Evolutionary conservation across 345 rosid species (phyloP).

Genomic region (Capsella bursapastoris): DNA sequence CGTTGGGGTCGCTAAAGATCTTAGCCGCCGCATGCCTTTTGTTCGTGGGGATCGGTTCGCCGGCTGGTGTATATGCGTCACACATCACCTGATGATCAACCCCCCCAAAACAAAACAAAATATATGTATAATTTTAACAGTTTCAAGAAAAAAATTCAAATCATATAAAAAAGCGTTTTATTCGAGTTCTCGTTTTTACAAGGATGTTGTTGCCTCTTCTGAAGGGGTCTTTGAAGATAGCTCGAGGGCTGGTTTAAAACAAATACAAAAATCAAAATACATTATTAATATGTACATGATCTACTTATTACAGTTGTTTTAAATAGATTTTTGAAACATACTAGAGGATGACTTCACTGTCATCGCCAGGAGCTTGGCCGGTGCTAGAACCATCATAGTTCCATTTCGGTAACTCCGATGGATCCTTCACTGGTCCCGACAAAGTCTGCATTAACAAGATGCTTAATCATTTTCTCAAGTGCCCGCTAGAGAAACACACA

Average conservation of each 20-base stretch:
- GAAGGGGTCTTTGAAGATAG: slow-evolving; percentile 76
- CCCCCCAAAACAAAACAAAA: neutral
- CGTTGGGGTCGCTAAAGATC: slow-evolving; percentile 64
- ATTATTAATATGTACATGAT: neutral
- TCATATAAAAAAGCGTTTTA: too few species aligned
- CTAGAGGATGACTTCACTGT: slow-evolving; percentile 81
- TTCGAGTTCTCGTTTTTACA: slow-evolving; percentile 45
- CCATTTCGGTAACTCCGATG: slow-evolving; percentile 76
- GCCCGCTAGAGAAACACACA: too few species aligned
- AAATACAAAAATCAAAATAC: neutral
- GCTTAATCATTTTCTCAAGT: neutral
- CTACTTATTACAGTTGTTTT: neutral
- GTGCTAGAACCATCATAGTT: slow-evolving; percentile 89
- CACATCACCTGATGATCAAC: slow-evolving; percentile 65
- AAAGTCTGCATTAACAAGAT: slow-evolving; percentile 54
- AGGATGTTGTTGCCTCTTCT: slow-evolving; percentile 77
- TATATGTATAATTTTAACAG: slow-evolving; percentile 1
- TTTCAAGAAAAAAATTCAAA: too few species aligned
- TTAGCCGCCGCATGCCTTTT: slow-evolving; percentile 66
- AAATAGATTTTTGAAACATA: slow-evolving; percentile 42
- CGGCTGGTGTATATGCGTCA: slow-evolving; percentile 70
- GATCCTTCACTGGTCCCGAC: slow-evolving; percentile 57
- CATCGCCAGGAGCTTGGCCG: slow-evolving; percentile 71
- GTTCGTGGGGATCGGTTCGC: slow-evolving; percentile 73
- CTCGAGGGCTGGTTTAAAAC: slow-evolving; percentile 57